phyloP scores from a whole-genome alignment of 108 stramenopile genomes.

The Seminavis robusta region DNA sequence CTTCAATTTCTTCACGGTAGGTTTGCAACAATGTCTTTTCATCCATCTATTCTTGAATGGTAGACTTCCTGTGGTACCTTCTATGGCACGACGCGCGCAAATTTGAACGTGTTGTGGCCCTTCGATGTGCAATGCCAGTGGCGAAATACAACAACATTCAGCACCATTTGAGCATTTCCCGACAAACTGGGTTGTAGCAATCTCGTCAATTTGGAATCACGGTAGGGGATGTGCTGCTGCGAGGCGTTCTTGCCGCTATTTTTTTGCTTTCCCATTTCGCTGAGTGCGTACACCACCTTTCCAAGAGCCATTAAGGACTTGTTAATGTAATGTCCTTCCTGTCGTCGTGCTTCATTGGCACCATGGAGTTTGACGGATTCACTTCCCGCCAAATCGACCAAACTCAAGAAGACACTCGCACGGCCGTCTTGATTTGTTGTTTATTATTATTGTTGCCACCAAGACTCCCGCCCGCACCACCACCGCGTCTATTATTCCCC shows the following conservation, averaged over 20 bases:
- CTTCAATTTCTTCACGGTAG: constrained; percentile 81
- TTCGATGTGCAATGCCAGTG: constrained; percentile 60
- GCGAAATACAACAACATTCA: constrained; percentile 85
- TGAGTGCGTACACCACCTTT: constrained; percentile 83
- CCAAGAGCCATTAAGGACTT: constrained; percentile 91
- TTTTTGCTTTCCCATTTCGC: constrained; percentile 55
- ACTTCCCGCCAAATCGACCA: constrained; percentile 86
- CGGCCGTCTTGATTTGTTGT: too few species aligned
- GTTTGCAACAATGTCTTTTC: constrained; percentile 78
- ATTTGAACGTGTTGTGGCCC: constrained; percentile 93
- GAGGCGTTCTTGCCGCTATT: constrained; percentile 1
- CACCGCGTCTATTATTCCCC: constrained; percentile 24
- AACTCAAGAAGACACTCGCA: constrained; percentile 60
- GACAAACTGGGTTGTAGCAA: constrained; percentile 86
- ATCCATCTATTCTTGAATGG: constrained; percentile 57
- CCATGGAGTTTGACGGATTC: constrained; percentile 81
- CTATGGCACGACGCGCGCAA: constrained; percentile 90
- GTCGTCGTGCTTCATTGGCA: constrained; percentile 78
- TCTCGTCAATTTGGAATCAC: constrained; percentile 93
- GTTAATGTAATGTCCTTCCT: constrained; percentile 98
- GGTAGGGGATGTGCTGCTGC: constrained; percentile 60
- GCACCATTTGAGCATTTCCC: constrained; percentile 86
- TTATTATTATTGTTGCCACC: too few species aligned
- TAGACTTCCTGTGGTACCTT: constrained; percentile 84
- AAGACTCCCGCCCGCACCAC: too few species aligned